Percentiles rank a stretch among this genome's conserved stretches.
Evolutionary conservation across 805 yeast genomes (phyloP).

Genomic region (Candida sonorensis): DNA sequence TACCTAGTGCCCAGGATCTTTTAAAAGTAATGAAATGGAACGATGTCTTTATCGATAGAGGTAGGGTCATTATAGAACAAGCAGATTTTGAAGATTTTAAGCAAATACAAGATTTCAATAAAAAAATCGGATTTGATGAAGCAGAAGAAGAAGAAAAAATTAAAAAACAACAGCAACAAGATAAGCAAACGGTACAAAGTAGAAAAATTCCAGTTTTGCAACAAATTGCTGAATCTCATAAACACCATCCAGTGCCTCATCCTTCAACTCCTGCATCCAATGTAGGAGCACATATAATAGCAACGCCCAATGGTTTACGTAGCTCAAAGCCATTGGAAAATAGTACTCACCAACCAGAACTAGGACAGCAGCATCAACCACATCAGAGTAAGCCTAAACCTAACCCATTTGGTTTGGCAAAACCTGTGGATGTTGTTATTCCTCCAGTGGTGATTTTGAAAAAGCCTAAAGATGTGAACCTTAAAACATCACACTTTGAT

Average conservation of each 20-base stretch:
- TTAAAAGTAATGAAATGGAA: conserved; percentile 56
- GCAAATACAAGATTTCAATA: conserved; percentile 25
- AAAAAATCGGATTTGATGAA: conserved; percentile 22
- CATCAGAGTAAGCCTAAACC: conserved; percentile 26
- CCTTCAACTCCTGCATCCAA: no score
- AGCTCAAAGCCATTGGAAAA: no score
- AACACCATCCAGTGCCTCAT: no score
- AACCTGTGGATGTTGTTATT: conserved; percentile 47
- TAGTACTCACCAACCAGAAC: no score
- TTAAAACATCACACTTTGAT: conserved; percentile 6
- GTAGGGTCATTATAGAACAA: conserved; percentile 26
- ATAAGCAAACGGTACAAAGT: no score
- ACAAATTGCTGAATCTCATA: no score
- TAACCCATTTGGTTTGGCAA: conserved; percentile 77
- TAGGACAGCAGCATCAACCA: conserved; percentile 1
- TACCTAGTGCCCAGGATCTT: conserved; percentile 43
- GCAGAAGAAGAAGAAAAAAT: conserved; percentile 18
- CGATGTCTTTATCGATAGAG: conserved; percentile 39
- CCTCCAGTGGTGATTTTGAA: conserved; percentile 8
- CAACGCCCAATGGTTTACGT: no score
- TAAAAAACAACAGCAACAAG: conserved; percentile 2
- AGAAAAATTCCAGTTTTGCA: no score
- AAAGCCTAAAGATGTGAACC: conserved; percentile 4
- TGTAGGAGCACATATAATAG: no score
- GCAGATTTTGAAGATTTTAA: conserved; percentile 35